Evolutionary conservation across 2,329 filamentous ascomycete species (phyloP), one percentile per base, ranked within the genome.

Genomic region (Xylariaceae sp.): DNA sequence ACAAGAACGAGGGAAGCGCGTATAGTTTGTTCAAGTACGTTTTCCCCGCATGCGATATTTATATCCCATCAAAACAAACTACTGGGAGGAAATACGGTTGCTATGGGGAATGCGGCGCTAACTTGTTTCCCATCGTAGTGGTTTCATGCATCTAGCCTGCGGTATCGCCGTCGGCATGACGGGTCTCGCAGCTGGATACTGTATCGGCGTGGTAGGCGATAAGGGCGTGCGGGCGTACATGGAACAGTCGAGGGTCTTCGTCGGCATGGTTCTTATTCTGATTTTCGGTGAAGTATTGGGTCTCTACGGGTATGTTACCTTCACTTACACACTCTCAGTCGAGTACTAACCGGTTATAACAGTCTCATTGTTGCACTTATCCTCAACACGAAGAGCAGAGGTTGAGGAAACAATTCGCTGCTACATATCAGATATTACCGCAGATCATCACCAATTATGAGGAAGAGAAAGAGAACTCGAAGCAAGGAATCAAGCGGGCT

Each of bases 211-310:
- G 63, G 93, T 99, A 18, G 94, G 94, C 66, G 95, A 99, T 78
- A 88, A 87, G 77, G 92, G 94, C 62, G 93, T 97, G 56, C 87
- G 94, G 68, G 87, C 92, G 59, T 97, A 95, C 78, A 96, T 99
- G 92, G 86, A 91, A 71, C 94, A 99, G 76, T 95, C 90, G 53
- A 85, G 93, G 64, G 89, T 99, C 66, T 99, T 97, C 69, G 94
- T 99, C 53, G 94, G 94, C 75, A 97, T 97, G 94, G 93, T 99
- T 51, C 78, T 99, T 69, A 97, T 97, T 68, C 83, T 97, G 64
- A 99, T 99, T 84, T 99, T 99, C 73, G 94, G 91, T 59, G 94
- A 99, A 81, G 94, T 99, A 15, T 74, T 99, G 73, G 94, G 94
- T 74, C 87, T 99, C 37, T 99, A 99, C 71, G 94, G 94, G 91